Evolutionary conservation across 1,284 basidiomycete species (phyloP).

Genomic region (Tilletia walkeri): DNA sequence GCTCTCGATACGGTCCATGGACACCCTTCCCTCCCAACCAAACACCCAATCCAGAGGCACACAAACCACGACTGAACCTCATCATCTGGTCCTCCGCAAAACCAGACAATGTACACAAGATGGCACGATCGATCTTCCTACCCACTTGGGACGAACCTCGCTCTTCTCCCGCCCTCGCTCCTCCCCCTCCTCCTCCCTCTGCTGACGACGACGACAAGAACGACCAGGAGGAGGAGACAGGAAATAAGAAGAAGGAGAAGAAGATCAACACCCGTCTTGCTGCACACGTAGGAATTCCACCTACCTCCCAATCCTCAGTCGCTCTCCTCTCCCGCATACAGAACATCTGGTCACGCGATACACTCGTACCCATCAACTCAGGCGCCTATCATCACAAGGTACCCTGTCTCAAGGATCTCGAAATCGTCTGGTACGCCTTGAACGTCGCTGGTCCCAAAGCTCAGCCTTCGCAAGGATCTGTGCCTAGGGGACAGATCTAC

Average conservation of each 20-base stretch:
- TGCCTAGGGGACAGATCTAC: too few species aligned
- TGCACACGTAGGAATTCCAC: slow-evolving; percentile 59
- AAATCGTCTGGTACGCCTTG: slow-evolving; percentile 69
- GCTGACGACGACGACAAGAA: too few species aligned
- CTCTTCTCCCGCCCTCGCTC: not conserved
- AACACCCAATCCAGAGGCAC: not conserved
- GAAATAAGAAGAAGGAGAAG: too few species aligned
- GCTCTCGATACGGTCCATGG: slow-evolving; percentile 1
- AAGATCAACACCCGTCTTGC: slow-evolving; percentile 50
- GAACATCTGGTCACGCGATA: slow-evolving; percentile 73
- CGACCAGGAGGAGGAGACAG: slow-evolving; percentile 24
- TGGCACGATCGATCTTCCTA: slow-evolving; percentile 45
- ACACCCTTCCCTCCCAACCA: not conserved
- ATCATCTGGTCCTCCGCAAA: slow-evolving; percentile 86
- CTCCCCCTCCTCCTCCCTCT: too few species aligned
- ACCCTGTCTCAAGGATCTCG: slow-evolving; percentile 67
- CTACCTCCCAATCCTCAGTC: not conserved
- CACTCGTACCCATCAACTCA: slow-evolving; percentile 59
- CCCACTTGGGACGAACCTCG: slow-evolving; percentile 5
- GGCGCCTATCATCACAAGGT: slow-evolving; percentile 21
- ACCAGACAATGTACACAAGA: slow-evolving; percentile 70
- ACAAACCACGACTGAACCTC: slow-evolving; percentile 67
- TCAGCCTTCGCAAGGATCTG: not conserved
- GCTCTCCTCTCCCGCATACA: not conserved
- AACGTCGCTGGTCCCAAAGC: slow-evolving; percentile 22